These are phyloP conservation scores for Pythium biforme DNA, from an alignment of 352 stramenopile genomes.

Conservation along the genomic window DNA sequence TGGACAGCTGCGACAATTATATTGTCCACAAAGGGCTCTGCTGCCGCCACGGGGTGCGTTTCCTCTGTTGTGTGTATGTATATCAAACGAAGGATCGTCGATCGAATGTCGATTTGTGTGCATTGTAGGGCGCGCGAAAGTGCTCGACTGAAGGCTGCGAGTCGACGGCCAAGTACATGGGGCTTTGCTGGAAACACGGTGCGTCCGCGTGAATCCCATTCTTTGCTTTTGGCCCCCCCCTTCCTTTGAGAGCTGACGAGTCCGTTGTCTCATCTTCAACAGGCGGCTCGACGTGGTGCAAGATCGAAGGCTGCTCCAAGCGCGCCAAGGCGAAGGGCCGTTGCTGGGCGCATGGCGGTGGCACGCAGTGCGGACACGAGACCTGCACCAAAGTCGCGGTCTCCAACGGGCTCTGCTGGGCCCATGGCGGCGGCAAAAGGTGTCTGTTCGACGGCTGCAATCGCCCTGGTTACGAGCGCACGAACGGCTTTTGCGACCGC, in stretches of 20 bases:
- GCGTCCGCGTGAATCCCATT: too few species aligned
- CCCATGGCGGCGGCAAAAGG: slow-evolving; percentile 36
- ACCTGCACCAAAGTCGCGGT: slow-evolving; percentile 32
- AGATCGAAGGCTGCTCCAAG: slow-evolving; percentile 26
- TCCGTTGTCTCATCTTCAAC: too few species aligned
- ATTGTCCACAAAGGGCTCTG: slow-evolving; percentile 43
- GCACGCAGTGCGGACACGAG: slow-evolving; percentile 22
- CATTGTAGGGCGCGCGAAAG: slow-evolving; percentile 39
- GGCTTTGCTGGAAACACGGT: slow-evolving; percentile 56
- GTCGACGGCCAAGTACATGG: slow-evolving; percentile 39
- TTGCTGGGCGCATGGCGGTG: slow-evolving; percentile 30
- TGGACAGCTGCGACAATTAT: slow-evolving; percentile 41
- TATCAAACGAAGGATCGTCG: too few species aligned
- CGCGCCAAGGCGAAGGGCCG: slow-evolving; percentile 26
- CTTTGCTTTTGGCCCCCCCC: too few species aligned
- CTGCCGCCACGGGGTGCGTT: slow-evolving; percentile 38
- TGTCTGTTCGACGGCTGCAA: slow-evolving; percentile 37
- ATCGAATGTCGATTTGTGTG: too few species aligned
- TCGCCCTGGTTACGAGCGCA: slow-evolving; percentile 36
- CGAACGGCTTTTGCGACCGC: slow-evolving; percentile 31
- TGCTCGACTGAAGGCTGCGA: slow-evolving; percentile 38
- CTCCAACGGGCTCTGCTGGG: slow-evolving; percentile 37
- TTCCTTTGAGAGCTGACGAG: too few species aligned
- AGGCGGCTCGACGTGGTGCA: slow-evolving; percentile 29
- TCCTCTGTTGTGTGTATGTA: too few species aligned